Evolutionary conservation across 306 rosid species (phyloP), one percentile per base, ranked within the genome.

Genomic region (Ammopiptanthus mongolicus): DNA sequence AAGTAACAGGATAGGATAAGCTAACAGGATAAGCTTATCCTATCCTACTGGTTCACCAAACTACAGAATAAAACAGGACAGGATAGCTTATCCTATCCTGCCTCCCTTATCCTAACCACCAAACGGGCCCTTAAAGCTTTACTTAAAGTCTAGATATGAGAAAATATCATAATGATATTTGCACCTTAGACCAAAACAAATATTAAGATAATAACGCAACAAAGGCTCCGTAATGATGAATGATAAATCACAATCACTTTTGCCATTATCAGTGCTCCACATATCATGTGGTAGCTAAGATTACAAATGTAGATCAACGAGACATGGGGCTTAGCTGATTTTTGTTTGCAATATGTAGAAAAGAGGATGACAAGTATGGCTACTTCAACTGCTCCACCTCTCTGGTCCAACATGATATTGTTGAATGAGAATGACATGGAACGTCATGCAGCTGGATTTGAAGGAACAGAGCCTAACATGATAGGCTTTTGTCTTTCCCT

Each of bases 401-500:
- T 63, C 61, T 44, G 57, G 56, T 74, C 62, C 58, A 53, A 37
- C 53, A 11, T 14, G 69, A 25, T 9, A 64, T 41, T 57, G 46
- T 63, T 31, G 44, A 70, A 74, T 59, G 81, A 73, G 21, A 63
- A 31, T 18, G 83, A 78, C 73, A 47, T 15, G 39, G 46, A 66
- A 50, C 50, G 76, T 80, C 60, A 84, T 50, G 81, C 69, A 74
- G 84, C 47, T 78, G 78, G 73, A 75, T 81, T 80, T 42, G 84
- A 77, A 78, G 78, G 59, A 17, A 75, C 60, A 41, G 84, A 51
- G 51, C 65, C 87, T 25, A 47, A 53, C 41, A 58, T 65, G 75
- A 66, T 68, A 55, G 81, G 46, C 73, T 79, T 87, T 31, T 78
- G 81, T 78, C 81, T 83, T 37, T 83, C 88, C 87, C 64, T 86